Evolutionary conservation across 352 stramenopile species (phyloP), one percentile per base, ranked within the genome.

Genomic region (Achlya hypogyna): DNA sequence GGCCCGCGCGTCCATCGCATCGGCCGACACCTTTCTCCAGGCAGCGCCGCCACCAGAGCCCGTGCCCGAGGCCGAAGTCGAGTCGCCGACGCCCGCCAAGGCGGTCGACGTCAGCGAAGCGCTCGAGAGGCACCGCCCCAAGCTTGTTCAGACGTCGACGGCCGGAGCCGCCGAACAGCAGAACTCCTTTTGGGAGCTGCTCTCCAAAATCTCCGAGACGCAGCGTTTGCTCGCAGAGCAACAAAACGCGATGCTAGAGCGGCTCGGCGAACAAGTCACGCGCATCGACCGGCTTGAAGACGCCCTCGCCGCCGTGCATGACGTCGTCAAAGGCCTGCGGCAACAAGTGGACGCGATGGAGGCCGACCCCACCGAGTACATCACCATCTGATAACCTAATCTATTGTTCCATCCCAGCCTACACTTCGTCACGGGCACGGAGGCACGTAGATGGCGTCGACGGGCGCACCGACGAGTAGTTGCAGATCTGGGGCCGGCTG

Each of bases 161-260:
- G 72, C 32, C 68, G 70, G 9, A 71, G 70, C 51, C 18, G 38
- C 71, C 58, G 63, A 22, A 43, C 72, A 59, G 1, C 22, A 72
- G 25, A 72, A 59, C 2, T 74, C 75, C 10, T 81, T 74, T 49
- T 71, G 80, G 16, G 76, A 86, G 49, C 73, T 93, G 12, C 78
- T 87, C 23, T 71, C 74, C 43, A 74, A 82, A 52, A 84, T 91
- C 62, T 80, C 81, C 43, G 75, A 74, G 25, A 91, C 84, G 20
- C 84, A 88, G 71, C 73, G 88, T 45, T 66, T 89, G 34, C 73
- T 93, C 12, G 76, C 74, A 22, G 65, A 79, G 59, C 81, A 88
- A 32, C 78, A 82, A 51, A 64, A 35, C 0, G 8, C 47, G 32
- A 64, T 64, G 18, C 47, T 64, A n/a, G 54, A 64, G 18, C 32